Base-by-base conservation (phyloP, 164 flowering plant species). In the Annona squamosa region DNA sequence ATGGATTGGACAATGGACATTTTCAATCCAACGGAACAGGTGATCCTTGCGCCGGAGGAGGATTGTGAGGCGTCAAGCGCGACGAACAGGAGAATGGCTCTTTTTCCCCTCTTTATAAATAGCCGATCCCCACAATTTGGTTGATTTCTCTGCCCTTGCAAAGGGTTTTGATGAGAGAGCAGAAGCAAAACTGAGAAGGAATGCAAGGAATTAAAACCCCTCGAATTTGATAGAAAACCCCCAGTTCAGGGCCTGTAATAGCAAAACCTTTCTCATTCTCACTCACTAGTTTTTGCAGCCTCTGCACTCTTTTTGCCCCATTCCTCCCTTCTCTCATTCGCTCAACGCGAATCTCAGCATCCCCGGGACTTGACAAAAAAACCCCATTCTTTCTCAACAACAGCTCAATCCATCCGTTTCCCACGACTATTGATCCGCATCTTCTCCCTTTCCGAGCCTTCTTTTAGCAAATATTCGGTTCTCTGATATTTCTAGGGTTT, bases 61-160 rank as follows among this genome's bases (percentile, higher is more conserved):
- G 37, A 26, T 26, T 26, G 37, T 26, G 37, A 1, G 37, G 37
- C 59, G 59, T 52, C 59, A 52, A 52, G 59, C 59, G 59, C 59
- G 59, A 52, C 59, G 59, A 52, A 52, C 59, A 10, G 13, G 59
- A 16, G 4, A 10, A 52, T 16, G 59, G 59, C 10, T 48, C 17
- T 48, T 4, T 4, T 5, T 42, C 42, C 37, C 48, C 47, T 64
- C 17, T 37, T n/a, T 79, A 75, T 75, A 79, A 75, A 75, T 48
- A 19, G 62, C 62, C 71, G 18, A 56, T 45, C 67, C 61, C 62
- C 72, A 63, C 18, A 3, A 57, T 18, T 37, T 42, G 3, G 13
- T 5, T 6, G 44, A 43, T 70, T 69, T 72, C 73, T 65, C 63
- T 68, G 65, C 69, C 78, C 69, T 69, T 44, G 0, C 18, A 43